These are phyloP conservation scores for Parietaria judaica DNA, from an alignment of 306 rosid genomes.

Conservation along the genomic window DNA sequence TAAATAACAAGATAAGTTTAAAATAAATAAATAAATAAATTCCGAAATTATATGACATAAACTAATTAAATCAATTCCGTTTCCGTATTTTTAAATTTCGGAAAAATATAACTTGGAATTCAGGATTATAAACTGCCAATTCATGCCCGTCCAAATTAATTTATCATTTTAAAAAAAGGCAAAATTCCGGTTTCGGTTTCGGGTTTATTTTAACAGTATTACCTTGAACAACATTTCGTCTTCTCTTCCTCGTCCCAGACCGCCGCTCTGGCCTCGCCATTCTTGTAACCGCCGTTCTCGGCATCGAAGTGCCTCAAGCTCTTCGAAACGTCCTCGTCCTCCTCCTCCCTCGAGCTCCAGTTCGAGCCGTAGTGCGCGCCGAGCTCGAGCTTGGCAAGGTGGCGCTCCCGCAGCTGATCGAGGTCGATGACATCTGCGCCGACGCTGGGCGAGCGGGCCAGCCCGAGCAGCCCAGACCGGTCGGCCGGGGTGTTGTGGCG, in stretches of 20 bases:
- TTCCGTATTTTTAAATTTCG: no score
- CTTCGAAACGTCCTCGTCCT: conserved; percentile 87
- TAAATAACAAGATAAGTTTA: conserved; percentile 8
- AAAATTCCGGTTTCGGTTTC: no score
- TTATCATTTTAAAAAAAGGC: no score
- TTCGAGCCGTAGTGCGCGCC: conserved; percentile 70
- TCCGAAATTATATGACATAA: conserved; percentile 6
- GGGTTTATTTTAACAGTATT: neutral
- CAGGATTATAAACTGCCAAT: no score
- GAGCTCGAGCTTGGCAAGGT: conserved; percentile 63
- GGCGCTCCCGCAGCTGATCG: conserved; percentile 72
- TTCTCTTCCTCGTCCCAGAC: conserved; percentile 88
- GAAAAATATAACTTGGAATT: neutral
- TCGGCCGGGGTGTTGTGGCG: conserved; percentile 86
- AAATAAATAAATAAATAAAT: conserved; percentile 5
- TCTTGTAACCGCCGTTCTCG: conserved; percentile 40
- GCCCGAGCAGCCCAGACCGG: conserved; percentile 76
- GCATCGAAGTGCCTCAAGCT: conserved; percentile 75
- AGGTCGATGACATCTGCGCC: conserved; percentile 44
- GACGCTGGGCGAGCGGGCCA: conserved; percentile 24
- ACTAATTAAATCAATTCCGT: neutral
- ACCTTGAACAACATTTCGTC: conserved; percentile 78
- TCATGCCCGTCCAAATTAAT: no score
- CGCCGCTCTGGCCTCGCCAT: conserved; percentile 39
- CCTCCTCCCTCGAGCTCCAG: conserved; percentile 96